Percentiles rank a stretch among this genome's conserved stretches.
Conservation (phyloP, 306 rosid species). For the Citrullus colocynthis region DNA sequence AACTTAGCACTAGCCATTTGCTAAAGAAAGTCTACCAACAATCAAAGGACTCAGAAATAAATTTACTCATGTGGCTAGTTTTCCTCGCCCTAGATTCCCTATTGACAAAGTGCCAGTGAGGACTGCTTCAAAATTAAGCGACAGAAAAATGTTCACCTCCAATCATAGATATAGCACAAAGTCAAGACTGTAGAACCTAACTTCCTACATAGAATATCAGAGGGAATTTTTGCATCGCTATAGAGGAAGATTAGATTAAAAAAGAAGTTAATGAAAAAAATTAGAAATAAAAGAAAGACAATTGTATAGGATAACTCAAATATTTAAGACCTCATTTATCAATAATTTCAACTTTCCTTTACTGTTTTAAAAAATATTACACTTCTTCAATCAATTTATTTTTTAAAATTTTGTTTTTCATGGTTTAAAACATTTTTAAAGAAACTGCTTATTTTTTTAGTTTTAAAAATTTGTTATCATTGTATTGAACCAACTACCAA, state of each 20-base stretch:
- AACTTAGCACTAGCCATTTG: not conserved
- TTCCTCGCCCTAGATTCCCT: not conserved
- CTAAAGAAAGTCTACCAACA: not conserved
- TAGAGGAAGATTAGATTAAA: not conserved
- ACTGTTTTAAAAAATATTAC: not conserved
- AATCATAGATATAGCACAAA: not conserved
- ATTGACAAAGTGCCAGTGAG: not conserved
- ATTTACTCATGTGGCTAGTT: not conserved
- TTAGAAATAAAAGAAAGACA: not conserved
- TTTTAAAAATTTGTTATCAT: not conserved
- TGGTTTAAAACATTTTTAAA: not conserved
- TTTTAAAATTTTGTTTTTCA: not conserved
- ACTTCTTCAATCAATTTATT: not conserved
- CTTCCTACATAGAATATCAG: not conserved
- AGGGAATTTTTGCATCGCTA: not conserved
- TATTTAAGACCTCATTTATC: not conserved
- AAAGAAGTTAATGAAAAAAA: not conserved
- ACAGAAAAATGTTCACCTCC: not conserved
- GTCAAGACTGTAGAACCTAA: not conserved
- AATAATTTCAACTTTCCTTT: not conserved
- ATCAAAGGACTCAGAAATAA: not conserved
- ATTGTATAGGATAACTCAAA: not conserved
- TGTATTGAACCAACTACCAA: not conserved
- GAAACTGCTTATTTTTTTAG: not conserved
- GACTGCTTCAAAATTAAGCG: not conserved